Conservation (phyloP, 306 rosid species). For the Rubus parviflorus region DNA sequence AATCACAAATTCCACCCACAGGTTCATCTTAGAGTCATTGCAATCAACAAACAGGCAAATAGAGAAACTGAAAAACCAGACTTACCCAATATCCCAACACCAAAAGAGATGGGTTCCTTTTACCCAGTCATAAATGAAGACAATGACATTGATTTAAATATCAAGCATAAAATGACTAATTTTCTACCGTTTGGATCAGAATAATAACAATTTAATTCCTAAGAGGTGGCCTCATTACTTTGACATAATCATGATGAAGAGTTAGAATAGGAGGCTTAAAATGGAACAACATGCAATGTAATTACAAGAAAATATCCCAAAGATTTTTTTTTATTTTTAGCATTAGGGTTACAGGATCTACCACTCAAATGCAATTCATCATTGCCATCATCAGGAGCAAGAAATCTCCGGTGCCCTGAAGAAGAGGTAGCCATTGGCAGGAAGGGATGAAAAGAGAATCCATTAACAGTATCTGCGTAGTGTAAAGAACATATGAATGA, state of each 20-base stretch:
- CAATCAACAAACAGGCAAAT: too few species aligned
- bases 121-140: too few species aligned
- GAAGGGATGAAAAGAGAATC: constrained; percentile 92
- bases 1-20: too few species aligned
- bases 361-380: constrained; percentile 65
- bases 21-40: too few species aligned
- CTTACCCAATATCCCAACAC: too few species aligned
- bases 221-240: neutral
- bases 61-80: too few species aligned
- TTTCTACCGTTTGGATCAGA: neutral
- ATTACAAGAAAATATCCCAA: neutral
- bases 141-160: too few species aligned
- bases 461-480: constrained; percentile 75
- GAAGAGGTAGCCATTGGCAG: constrained; percentile 78
- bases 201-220: neutral
- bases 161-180: too few species aligned
- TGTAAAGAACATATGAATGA: constrained; percentile 21
- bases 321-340: constrained; percentile 10
- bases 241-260: neutral
- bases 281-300: constrained; percentile 12
- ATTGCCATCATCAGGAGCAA: constrained; percentile 56
- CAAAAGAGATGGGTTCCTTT: too few species aligned
- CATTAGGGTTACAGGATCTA: constrained; percentile 37
- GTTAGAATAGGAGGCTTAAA: neutral
- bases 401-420: constrained; percentile 90